Evolutionary conservation across 1,284 basidiomycete genomes (phyloP).

Genomic region (Fomitopsis palustris): DNA sequence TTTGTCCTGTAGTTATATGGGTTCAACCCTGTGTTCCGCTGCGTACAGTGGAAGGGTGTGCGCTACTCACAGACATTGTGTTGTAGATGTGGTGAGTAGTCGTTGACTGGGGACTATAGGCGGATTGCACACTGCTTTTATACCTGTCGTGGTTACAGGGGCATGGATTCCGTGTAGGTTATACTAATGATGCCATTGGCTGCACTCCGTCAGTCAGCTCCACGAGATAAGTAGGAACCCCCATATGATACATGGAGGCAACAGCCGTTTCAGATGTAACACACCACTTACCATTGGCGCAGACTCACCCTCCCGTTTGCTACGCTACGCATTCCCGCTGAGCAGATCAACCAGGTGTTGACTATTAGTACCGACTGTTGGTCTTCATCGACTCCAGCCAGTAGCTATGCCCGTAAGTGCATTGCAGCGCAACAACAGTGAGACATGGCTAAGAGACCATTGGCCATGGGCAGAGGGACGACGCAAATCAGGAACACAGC

Average conservation of each 20-base stretch:
- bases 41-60: neutral
- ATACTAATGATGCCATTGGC: neutral
- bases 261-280: neutral
- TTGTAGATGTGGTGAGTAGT: neutral
- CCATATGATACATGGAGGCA: neutral
- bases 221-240: neutral
- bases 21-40: neutral
- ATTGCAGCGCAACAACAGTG: too few relatives aligned
- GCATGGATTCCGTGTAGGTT: neutral
- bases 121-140: neutral
- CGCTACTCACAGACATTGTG: conserved; percentile 1
- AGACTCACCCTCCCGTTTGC: too few relatives aligned
- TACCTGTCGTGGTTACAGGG: neutral
- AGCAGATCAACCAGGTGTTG: too few relatives aligned
- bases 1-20: neutral
- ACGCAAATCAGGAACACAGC: too few relatives aligned
- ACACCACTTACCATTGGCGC: neutral
- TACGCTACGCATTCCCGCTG: too few relatives aligned
- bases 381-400: too few relatives aligned
- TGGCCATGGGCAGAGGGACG: too few relatives aligned
- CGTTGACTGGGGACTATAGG: neutral
- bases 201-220: neutral
- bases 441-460: too few relatives aligned
- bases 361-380: too few relatives aligned
- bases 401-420: too few relatives aligned